phyloP scores from a whole-genome alignment of 805 yeast genomes.

The Wickerhamomyces ciferrii region DNA sequence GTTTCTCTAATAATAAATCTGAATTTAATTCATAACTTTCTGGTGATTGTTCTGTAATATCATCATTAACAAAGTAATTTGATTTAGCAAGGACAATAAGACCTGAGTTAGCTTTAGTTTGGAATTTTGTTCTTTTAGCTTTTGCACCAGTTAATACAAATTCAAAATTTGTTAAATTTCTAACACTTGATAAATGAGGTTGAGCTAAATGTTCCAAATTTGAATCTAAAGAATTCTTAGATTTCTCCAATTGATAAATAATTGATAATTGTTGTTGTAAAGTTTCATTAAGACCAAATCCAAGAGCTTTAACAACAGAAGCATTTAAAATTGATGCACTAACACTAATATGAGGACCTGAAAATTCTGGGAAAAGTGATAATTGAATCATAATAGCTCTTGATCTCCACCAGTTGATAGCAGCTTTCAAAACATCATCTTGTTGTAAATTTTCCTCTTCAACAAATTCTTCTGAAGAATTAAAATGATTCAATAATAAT shows the following conservation, averaged over 20 bases:
- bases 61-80: constrained; percentile 13
- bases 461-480: constrained; percentile 24
- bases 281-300: constrained; percentile 23
- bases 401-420: constrained; percentile 71
- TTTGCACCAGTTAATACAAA: constrained; percentile 80
- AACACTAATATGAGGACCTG: constrained; percentile 37
- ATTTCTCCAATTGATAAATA: constrained; percentile 57
- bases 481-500: constrained; percentile 19
- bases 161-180: constrained; percentile 52
- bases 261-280: constrained; percentile 35
- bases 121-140: constrained; percentile 84
- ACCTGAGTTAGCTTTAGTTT: constrained; percentile 63
- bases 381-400: constrained; percentile 62
- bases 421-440: constrained; percentile 27
- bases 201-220: constrained; percentile 58
- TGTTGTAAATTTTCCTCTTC: constrained; percentile 8
- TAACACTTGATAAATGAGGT: constrained; percentile 50
- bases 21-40: constrained; percentile 63
- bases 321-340: constrained; percentile 27
- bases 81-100: constrained; percentile 72
- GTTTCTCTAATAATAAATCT: constrained; percentile 73
- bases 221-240: constrained; percentile 58
- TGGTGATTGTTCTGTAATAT: constrained; percentile 36
- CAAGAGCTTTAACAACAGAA: constrained; percentile 12
- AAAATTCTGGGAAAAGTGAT: constrained; percentile 58